Evolutionary conservation across 2,329 filamentous ascomycete genomes (phyloP).

Genomic region (Coniella vitis): DNA sequence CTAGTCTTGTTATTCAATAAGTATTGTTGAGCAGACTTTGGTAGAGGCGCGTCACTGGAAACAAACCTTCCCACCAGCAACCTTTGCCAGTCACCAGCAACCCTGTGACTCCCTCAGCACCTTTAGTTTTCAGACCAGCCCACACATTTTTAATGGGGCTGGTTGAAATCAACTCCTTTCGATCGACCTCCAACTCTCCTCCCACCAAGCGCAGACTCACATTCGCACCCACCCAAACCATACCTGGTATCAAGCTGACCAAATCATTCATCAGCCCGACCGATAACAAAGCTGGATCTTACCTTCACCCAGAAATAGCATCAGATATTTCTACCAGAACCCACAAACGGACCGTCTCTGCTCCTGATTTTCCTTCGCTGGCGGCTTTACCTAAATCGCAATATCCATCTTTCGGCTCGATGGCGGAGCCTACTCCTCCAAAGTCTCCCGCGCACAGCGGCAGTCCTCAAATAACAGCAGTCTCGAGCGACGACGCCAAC

Average conservation of each 20-base stretch:
- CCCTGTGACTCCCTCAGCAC: too few relatives aligned
- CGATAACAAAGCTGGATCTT: constrained; percentile 10
- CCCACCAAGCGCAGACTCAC: background rate
- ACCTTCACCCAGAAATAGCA: constrained; percentile 18
- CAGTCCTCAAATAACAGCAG: constrained; percentile 4
- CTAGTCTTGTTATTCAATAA: background rate
- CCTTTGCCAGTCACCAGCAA: too few relatives aligned
- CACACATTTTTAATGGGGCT: too few relatives aligned
- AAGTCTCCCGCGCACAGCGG: constrained; percentile 21
- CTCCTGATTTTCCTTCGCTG: constrained; percentile 36
- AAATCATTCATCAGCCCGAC: constrained; percentile 5
- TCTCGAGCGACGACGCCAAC: constrained; percentile 16
- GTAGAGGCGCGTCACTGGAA: too few relatives aligned
- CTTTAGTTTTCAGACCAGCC: too few relatives aligned
- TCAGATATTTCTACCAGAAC: constrained; percentile 20
- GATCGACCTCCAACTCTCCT: background rate
- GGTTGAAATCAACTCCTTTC: too few relatives aligned
- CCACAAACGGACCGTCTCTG: constrained; percentile 45
- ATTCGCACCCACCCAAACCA: background rate
- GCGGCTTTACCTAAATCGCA: constrained; percentile 17
- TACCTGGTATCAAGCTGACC: constrained; percentile 2
- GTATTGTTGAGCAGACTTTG: too few relatives aligned
- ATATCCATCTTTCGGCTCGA: constrained; percentile 19
- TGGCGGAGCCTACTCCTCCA: constrained; percentile 23
- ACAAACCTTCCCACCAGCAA: too few relatives aligned